Evolutionary conservation across 495 filamentous ascomycete genomes (phyloP).

Genomic region (Pseudoneurospora amorphoporcata): DNA sequence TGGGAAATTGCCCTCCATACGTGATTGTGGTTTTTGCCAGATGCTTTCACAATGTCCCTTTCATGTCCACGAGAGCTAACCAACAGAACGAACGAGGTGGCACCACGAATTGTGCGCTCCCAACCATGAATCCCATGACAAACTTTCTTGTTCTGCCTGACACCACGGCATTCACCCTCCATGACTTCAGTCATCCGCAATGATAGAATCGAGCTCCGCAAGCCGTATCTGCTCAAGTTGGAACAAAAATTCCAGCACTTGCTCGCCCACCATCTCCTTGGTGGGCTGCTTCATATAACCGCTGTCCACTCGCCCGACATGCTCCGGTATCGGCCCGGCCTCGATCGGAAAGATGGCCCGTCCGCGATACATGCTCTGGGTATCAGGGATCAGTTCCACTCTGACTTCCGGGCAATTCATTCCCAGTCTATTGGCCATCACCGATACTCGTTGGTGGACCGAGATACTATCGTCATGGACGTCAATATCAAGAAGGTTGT

Average conservation of each 20-base stretch:
- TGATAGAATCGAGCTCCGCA: neutral
- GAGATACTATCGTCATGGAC: slow-evolving; percentile 5
- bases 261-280: slow-evolving; percentile 23
- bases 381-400: neutral
- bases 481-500: neutral
- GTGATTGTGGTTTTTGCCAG: neutral
- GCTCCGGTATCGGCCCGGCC: slow-evolving; percentile 9
- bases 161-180: neutral
- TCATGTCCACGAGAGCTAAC: neutral
- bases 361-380: slow-evolving; percentile 9
- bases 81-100: neutral
- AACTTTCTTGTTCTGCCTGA: neutral
- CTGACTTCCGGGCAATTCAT: slow-evolving; percentile 5
- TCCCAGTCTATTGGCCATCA: slow-evolving; percentile 14
- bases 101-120: neutral
- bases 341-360: slow-evolving; percentile 13
- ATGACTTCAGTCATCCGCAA: neutral
- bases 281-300: slow-evolving; percentile 16
- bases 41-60: neutral
- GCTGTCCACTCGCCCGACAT: slow-evolving; percentile 12
- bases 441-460: slow-evolving; percentile 2
- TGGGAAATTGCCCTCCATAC: neutral
- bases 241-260: slow-evolving; percentile 14
- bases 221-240: slow-evolving; percentile 6
- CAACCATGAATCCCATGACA: neutral